A percentile compares a stretch with the other conserved stretches of the same genome.
phyloP scores from a whole-genome alignment of 2,329 filamentous ascomycete genomes.

The Penicillium sp. region DNA sequence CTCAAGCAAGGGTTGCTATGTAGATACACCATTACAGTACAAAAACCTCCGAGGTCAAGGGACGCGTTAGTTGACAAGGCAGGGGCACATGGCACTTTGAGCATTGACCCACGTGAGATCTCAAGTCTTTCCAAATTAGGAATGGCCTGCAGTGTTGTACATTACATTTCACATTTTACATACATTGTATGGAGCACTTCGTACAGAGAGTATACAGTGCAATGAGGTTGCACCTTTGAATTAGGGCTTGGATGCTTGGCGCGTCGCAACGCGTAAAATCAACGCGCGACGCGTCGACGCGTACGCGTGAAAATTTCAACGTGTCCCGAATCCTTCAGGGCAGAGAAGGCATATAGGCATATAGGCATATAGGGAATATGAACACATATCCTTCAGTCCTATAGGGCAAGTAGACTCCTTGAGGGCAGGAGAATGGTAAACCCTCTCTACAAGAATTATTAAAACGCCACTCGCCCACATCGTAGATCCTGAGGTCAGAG shows the following conservation, averaged over 20 bases:
- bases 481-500: background rate
- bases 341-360: background rate
- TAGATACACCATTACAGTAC: slow-evolving; percentile 3
- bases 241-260: background rate
- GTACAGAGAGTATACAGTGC: background rate
- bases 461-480: slow-evolving; percentile 13
- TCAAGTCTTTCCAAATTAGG: background rate
- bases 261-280: background rate
- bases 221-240: background rate
- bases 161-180: too few relatives aligned
- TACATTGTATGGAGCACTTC: too few relatives aligned
- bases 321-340: background rate
- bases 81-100: slow-evolving; percentile 6
- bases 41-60: slow-evolving; percentile 7
- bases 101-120: slow-evolving; percentile 5
- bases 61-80: background rate
- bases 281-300: slow-evolving; percentile 2
- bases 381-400: background rate
- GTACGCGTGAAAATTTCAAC: background rate
- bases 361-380: background rate
- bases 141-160: background rate
- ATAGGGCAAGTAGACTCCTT: slow-evolving; percentile 13
- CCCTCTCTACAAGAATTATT: slow-evolving; percentile 12
- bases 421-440: slow-evolving; percentile 3
- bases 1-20: slow-evolving; percentile 11